phyloP scores from a whole-genome alignment of 805 yeast species.

The Myxozyma neotropica region DNA sequence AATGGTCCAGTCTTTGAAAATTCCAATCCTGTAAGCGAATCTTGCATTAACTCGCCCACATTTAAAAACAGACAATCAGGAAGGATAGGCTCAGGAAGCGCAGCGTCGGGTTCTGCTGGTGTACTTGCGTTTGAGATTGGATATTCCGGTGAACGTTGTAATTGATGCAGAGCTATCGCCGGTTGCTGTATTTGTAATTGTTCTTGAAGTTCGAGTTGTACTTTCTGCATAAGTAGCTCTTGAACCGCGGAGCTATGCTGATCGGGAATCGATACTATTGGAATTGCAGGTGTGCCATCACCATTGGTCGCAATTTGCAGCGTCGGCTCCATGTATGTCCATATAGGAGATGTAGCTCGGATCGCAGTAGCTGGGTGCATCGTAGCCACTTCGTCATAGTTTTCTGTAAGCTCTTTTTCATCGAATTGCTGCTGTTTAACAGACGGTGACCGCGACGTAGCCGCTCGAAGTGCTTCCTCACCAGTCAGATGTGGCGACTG shows the following conservation, averaged over 20 bases:
- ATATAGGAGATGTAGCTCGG: constrained; percentile 28
- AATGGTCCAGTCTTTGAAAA: not conserved
- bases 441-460: not conserved
- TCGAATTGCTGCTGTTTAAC: not conserved
- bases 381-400: not conserved
- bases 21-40: constrained; percentile 11
- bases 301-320: not conserved
- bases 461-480: not conserved
- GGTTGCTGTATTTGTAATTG: not conserved
- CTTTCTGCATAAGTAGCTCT: constrained; percentile 4
- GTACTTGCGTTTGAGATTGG: constrained; percentile 1
- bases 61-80: constrained; percentile 30
- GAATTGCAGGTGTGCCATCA: constrained; percentile 5
- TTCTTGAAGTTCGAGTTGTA: not conserved
- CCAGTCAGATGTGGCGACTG: constrained; percentile 1
- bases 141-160: constrained; percentile 4
- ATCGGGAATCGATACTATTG: constrained; percentile 11
- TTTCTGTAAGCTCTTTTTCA: not conserved
- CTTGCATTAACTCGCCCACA: constrained; percentile 30
- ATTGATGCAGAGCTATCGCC: not conserved
- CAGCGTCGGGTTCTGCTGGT: constrained; percentile 4
- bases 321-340: constrained; percentile 26
- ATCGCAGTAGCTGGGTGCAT: constrained; percentile 26
- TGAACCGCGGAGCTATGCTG: constrained; percentile 11
- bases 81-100: constrained; percentile 30